A percentile compares a stretch with the other conserved stretches of the same genome.
Evolutionary conservation across 129 eudicot species (phyloP).

Genomic region (Flaveria sonorensis): DNA sequence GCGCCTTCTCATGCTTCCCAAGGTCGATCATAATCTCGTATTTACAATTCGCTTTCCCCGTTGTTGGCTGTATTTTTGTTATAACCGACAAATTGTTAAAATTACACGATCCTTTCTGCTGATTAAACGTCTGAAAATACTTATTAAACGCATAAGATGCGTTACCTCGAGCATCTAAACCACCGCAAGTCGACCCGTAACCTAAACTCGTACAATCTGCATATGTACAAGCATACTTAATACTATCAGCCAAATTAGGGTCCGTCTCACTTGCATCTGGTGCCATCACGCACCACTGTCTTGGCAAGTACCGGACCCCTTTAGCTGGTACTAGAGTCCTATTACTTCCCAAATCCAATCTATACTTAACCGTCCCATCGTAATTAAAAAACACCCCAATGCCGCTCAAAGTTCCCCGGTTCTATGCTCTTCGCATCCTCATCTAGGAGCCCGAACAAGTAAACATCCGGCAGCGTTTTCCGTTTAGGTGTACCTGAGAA

Average conservation of each 20-base stretch:
- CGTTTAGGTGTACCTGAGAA: slow-evolving; percentile 62
- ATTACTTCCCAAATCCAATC: slow-evolving; percentile 41
- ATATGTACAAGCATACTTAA: slow-evolving; percentile 65
- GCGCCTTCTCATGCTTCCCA: slow-evolving; percentile 45
- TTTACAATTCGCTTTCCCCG: slow-evolving; percentile 43
- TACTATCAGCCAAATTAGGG: slow-evolving; percentile 53
- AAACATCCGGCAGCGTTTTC: slow-evolving; percentile 65
- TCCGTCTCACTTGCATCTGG: slow-evolving; percentile 56
- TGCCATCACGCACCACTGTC: slow-evolving; percentile 82
- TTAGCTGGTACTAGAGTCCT: slow-evolving; percentile 63
- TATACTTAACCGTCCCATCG: slow-evolving; percentile 77
- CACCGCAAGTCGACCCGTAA: slow-evolving; percentile 77
- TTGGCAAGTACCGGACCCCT: slow-evolving; percentile 72
- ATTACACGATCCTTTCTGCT: slow-evolving; percentile 66
- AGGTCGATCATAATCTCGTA: slow-evolving; percentile 68
- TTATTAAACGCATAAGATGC: slow-evolving; percentile 88
- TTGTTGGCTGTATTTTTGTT: slow-evolving; percentile 61
- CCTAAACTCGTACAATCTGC: slow-evolving; percentile 96
- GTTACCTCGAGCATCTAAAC: slow-evolving; percentile 60
- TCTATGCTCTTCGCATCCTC: slow-evolving; percentile 82
- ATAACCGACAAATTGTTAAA: slow-evolving; percentile 55
- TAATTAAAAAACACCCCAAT: slow-evolving; percentile 87
- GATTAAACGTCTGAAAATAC: slow-evolving; percentile 80
- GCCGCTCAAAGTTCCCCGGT: slow-evolving; percentile 94
- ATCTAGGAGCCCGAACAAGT: slow-evolving; percentile 68